Percentiles rank a stretch among this genome's conserved stretches.
These are phyloP conservation scores for Fusarium sambucinum DNA, from an alignment of 2,329 filamentous ascomycete species.

Conservation along the genomic window DNA sequence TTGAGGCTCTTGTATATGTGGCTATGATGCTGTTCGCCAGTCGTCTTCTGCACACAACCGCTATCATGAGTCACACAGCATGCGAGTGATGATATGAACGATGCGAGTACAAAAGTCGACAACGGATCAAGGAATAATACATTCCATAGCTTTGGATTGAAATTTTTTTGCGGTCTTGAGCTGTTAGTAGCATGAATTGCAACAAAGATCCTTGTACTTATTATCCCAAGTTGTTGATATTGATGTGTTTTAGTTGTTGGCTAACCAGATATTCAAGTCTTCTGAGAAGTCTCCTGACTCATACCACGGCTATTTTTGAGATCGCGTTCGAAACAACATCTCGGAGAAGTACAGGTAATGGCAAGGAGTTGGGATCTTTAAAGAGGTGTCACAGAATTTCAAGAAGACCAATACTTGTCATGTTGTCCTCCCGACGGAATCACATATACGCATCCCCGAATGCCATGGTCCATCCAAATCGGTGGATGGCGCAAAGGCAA, in stretches of 20 bases:
- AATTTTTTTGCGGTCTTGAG: neutral
- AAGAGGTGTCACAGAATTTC: neutral
- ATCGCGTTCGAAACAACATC: neutral
- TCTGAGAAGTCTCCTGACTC: neutral
- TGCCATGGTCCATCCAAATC: slow-evolving; percentile 19
- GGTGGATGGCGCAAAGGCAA: slow-evolving; percentile 7
- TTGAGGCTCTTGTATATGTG: slow-evolving; percentile 22
- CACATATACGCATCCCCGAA: slow-evolving; percentile 10
- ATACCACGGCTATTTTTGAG: neutral
- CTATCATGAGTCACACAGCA: slow-evolving; percentile 29
- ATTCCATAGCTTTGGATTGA: neutral
- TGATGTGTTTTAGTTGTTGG: neutral
- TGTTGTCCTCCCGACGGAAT: slow-evolving; percentile 9
- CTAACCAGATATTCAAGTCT: neutral
- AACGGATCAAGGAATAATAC: neutral
- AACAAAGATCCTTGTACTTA: neutral
- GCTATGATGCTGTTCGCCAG: slow-evolving; percentile 9
- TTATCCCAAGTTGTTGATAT: neutral
- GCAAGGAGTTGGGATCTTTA: neutral
- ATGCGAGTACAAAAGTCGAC: slow-evolving; percentile 12
- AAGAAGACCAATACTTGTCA: neutral
- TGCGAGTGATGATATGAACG: slow-evolving; percentile 18
- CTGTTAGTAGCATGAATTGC: neutral
- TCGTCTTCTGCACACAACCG: slow-evolving; percentile 28
- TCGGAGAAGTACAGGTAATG: neutral